Evolutionary conservation across 2,329 filamentous ascomycete species (phyloP), one percentile per base, ranked within the genome.

Genomic region (Bisporella sp.): DNA sequence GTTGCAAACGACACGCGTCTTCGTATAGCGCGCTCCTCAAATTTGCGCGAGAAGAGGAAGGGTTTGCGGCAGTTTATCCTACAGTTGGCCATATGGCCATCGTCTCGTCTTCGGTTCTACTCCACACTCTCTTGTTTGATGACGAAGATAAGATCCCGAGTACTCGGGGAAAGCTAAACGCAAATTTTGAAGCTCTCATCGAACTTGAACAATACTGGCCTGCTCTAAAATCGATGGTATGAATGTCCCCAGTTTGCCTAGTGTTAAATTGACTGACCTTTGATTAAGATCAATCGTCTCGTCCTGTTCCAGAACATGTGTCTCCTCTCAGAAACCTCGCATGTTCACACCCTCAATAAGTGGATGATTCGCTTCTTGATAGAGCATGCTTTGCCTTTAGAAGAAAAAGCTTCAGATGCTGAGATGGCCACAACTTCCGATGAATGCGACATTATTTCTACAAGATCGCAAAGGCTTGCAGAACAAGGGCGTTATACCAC

Each of bases 61-160:
- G 56, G 37, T 67, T 63, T 41, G 64, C 66, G 46, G 63, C 57
- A 1, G 54, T 66, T 5, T 67, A 68, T 48, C 53, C 56, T 28
- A 66, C 60, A 31, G 60, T 69, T 6, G 65, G 59, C 2, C 66
- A 68, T 42, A 68, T 68, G 64, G 59, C 64, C 1, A 59, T 64
- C 3, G 65, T 67, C 6, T 68, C 65, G 3, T 68, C 66, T 0
- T 63, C 66, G n/a, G 66, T 64, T 3, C 50, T 68, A 13, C 46
- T 68, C 0, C 64, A 69, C 47, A 63, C 60, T 1, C 55, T 68
- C 5, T 57, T 68, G 1, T 66, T 68, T 44, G 66, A 65, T 2
- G 52, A 57, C 5, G 46, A 46, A 8, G 21, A 21, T 21, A 47
- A 54, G 42, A 39, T 52, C 5, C 28, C 13, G 3, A 37, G 30